A percentile compares a stretch with the other conserved stretches of the same genome.
These are phyloP conservation scores for Penicillium waksmanii DNA, from an alignment of 495 filamentous ascomycete genomes.

Conservation along the genomic window DNA sequence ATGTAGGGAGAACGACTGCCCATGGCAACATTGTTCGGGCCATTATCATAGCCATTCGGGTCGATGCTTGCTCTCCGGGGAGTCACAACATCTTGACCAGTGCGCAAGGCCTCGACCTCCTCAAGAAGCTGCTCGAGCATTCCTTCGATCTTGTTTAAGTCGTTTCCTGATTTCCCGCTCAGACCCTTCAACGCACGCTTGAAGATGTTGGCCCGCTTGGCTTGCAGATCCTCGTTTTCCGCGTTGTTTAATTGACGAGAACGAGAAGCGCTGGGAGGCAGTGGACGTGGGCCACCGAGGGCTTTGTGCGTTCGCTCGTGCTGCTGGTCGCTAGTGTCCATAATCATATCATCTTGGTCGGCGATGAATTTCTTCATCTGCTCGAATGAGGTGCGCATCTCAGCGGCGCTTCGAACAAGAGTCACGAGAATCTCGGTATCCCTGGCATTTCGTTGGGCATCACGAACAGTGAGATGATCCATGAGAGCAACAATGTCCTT, in stretches of 20 bases:
- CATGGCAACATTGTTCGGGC: slow-evolving; percentile 73
- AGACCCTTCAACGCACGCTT: slow-evolving; percentile 88
- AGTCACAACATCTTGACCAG: slow-evolving; percentile 47
- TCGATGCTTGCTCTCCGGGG: slow-evolving; percentile 44
- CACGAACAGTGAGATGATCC: slow-evolving; percentile 97
- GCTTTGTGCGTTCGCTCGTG: slow-evolving; percentile 83
- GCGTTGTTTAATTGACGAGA: slow-evolving; percentile 58
- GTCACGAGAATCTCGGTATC: slow-evolving; percentile 97
- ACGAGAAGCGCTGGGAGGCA: slow-evolving; percentile 57
- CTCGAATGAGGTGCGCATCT: slow-evolving; percentile 97
- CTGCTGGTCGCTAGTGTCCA: slow-evolving; percentile 80
- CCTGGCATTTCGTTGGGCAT: slow-evolving; percentile 93
- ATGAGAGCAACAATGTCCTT: slow-evolving; percentile 97
- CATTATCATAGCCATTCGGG: slow-evolving; percentile 75
- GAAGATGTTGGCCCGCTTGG: slow-evolving; percentile 88
- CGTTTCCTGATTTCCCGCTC: slow-evolving; percentile 81
- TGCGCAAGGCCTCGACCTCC: slow-evolving; percentile 88
- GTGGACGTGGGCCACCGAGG: slow-evolving; percentile 85
- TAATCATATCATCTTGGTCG: slow-evolving; percentile 81
- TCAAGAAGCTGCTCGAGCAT: slow-evolving; percentile 91
- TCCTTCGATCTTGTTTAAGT: slow-evolving; percentile 88
- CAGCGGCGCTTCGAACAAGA: slow-evolving; percentile 88
- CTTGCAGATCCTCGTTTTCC: slow-evolving; percentile 72
- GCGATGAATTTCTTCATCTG: slow-evolving; percentile 92
- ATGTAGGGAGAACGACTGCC: slow-evolving; percentile 80